Evolutionary conservation across 2,329 filamentous ascomycete species (phyloP), one percentile per base, ranked within the genome.

Genomic region (Teratosphaeria gauchensis): DNA sequence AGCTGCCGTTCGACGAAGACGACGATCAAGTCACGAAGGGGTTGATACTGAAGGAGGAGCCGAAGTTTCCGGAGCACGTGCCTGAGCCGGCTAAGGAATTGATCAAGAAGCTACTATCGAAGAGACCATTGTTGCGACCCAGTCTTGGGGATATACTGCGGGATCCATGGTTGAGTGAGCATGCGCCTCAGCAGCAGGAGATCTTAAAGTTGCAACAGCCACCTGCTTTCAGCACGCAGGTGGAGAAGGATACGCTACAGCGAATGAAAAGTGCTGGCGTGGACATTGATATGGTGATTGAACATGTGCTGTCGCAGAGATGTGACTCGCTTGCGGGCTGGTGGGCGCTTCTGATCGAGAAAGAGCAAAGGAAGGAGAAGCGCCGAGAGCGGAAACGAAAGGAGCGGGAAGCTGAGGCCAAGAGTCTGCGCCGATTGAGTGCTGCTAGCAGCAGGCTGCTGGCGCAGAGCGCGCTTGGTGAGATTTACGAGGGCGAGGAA

Each of bases 1-100:
- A 94, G 74, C 79, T 99, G 48, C 94, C 94, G 0, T 99, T 95
- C 68, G 94, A 99, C 74, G 94, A 97, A 64, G 94, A 99, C 71
- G 94, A 99, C 71, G 94, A 99, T 71, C 87, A 84, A 63, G 81
- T 87, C 33, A 99, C 94, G 33, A 90, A 96, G 68, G 83, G 80
- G 9, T 89, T 84, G 72, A 99, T 99, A 59, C 76, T 99, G 58
- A 84, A 84, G 4, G 86, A 92, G 58, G 94, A 97, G 59, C 90
- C 92, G 0, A 86, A 84, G 58, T 97, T 88, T 71, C 92, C 90
- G 3, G 87, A 91, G 3, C 84, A 88, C 67, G 80, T 99, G 31
- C 84, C 91, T 0, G 78, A 84, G 32, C 89, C 92, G 65, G 91
- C 92, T 3, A 84, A 89, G 63, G 81, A 88, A 0, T 77, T 99